These are phyloP conservation scores for Aspergillus sp. DNA, from an alignment of 2,329 filamentous ascomycete genomes.

Conservation along the genomic window DNA sequence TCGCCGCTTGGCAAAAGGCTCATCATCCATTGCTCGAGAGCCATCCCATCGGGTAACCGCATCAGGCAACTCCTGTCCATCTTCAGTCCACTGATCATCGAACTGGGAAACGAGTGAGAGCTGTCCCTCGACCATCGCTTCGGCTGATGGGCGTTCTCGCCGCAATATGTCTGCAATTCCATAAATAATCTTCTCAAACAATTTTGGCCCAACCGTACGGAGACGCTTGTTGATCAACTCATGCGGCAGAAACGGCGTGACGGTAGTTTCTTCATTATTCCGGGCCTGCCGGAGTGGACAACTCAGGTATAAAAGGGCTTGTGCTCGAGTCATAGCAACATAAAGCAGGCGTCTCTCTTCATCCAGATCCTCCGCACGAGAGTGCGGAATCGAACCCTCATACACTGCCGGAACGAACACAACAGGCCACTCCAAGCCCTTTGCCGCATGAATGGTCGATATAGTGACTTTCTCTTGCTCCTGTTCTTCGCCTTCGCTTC, in stretches of 20 bases:
- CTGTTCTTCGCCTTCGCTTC: slow-evolving; percentile 61
- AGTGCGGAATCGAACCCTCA: slow-evolving; percentile 88
- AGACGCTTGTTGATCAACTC: slow-evolving; percentile 58
- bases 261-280: slow-evolving; percentile 60
- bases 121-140: slow-evolving; percentile 57
- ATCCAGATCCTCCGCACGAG: slow-evolving; percentile 78
- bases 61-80: slow-evolving; percentile 57
- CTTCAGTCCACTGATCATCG: slow-evolving; percentile 70
- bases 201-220: slow-evolving; percentile 69
- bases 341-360: slow-evolving; percentile 90
- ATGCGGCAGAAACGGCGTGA: slow-evolving; percentile 74
- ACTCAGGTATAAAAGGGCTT: slow-evolving; percentile 84
- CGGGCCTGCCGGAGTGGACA: slow-evolving; percentile 72
- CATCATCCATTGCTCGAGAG: slow-evolving; percentile 27
- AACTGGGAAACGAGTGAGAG: slow-evolving; percentile 53
- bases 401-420: slow-evolving; percentile 93
- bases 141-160: slow-evolving; percentile 62
- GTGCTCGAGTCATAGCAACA: slow-evolving; percentile 94
- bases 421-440: slow-evolving; percentile 94
- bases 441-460: slow-evolving; percentile 94
- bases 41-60: slow-evolving; percentile 45
- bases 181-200: slow-evolving; percentile 65
- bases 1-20: slow-evolving; percentile 33
- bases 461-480: slow-evolving; percentile 72
- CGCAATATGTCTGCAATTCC: slow-evolving; percentile 73